Conservation (phyloP, 1,284 basidiomycete genomes). For the Exsudoporus floridanus region DNA sequence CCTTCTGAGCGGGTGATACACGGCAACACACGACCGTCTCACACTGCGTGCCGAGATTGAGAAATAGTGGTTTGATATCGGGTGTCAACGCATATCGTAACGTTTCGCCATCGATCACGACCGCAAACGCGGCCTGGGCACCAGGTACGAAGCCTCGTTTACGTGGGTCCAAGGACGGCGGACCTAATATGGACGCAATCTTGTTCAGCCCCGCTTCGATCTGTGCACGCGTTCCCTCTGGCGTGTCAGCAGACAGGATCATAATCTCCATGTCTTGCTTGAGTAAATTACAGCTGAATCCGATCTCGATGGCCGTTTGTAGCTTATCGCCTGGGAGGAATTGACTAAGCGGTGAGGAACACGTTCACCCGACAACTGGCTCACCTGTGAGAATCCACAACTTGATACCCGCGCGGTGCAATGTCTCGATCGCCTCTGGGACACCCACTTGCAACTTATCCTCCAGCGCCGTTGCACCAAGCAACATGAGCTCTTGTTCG, state of each 20-base stretch:
- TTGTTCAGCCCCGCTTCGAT: constrained; percentile 95
- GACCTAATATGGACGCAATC: constrained; percentile 79
- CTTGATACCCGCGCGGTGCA: constrained; percentile 95
- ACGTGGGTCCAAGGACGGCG: constrained; percentile 53
- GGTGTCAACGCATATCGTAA: constrained; percentile 79
- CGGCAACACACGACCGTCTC: constrained; percentile 97
- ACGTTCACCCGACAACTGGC: constrained; percentile 20
- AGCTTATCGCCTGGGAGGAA: constrained; percentile 81
- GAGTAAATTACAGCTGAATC: constrained; percentile 88
- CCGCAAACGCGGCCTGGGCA: constrained; percentile 77
- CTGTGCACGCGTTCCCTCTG: constrained; percentile 76
- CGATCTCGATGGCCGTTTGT: constrained; percentile 97
- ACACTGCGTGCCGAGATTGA: constrained; percentile 92
- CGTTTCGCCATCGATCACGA: constrained; percentile 96
- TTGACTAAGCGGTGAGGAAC: not conserved
- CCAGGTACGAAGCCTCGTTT: constrained; percentile 70
- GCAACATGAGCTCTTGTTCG: constrained; percentile 78
- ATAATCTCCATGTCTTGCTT: constrained; percentile 94
- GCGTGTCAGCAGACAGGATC: constrained; percentile 88
- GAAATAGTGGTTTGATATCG: constrained; percentile 81
- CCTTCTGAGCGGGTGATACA: constrained; percentile 96
- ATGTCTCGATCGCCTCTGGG: constrained; percentile 90
- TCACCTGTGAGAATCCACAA: constrained; percentile 90
- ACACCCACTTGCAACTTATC: constrained; percentile 98
- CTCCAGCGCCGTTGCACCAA: constrained; percentile 95